Base-by-base conservation (phyloP, 2,329 filamentous ascomycete genomes). In the Metarhizium guizhouense region DNA sequence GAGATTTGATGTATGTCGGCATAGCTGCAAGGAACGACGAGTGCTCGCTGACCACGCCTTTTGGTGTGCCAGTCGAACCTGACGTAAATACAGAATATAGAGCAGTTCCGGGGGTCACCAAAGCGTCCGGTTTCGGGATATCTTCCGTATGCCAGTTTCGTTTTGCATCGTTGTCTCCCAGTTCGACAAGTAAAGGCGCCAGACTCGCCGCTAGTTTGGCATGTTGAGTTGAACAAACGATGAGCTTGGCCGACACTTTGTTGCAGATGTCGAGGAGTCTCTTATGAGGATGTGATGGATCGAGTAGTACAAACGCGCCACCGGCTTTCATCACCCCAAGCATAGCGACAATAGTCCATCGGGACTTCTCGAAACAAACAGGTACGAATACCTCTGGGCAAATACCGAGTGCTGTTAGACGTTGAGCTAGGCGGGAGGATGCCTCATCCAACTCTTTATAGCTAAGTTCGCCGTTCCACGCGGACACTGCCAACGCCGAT, bases 81-180 rank as follows among this genome's bases (percentile, higher is more conserved):
- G 82, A 85, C 11, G 83, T 86, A 64, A 85, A 85, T 62, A 85
- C 83, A 61, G 85, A 79, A 58, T 79, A 79, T 32, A 25, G n/a
- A n/a, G 40, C 40, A 1, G 8, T 20, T 20, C 18, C n/a, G 2
- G n/a, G 43, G 11, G 8, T 47, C n/a, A n/a, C 43, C 7, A 11
- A 34, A 11, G 32, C 6, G 7, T 34, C 6, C 32, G 32, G 0
- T 7, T 1, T 11, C 7, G 6, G 32, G 10, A 18, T 47, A 18
- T 6, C 43, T 4, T 47, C n/a, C 10, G n/a, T 16, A 42, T 16
- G 40, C 40, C 40, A 2, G 14, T 16, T 14, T 1, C 32, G 6
- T 11, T 34, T 3, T 8, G 11, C 6, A 42, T 42, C 14, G 40
- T 42, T 13, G 40, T 6, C 6, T 16, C 13, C 40, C 3, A 42